Conservation (phyloP, 1,139 yeast genomes). For the Candida neerlandica region DNA sequence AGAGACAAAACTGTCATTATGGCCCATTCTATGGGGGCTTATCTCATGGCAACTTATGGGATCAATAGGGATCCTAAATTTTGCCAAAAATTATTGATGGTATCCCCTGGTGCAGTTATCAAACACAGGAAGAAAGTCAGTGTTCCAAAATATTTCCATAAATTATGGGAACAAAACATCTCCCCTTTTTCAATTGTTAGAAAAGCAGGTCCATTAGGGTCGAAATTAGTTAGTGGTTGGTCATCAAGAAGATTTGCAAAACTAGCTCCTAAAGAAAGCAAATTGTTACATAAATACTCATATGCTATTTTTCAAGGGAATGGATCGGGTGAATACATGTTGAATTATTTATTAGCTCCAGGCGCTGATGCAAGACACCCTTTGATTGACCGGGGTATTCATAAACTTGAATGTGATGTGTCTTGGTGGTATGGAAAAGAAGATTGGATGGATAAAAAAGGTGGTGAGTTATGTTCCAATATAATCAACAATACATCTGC, state of each 20-base stretch:
- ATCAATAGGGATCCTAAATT: slow-evolving; percentile 42
- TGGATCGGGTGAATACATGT: slow-evolving; percentile 78
- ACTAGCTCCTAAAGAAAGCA: slow-evolving; percentile 40
- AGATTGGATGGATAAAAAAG: slow-evolving; percentile 75
- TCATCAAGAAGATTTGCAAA: slow-evolving; percentile 65
- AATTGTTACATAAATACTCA: slow-evolving; percentile 60
- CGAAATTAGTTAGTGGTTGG: slow-evolving; percentile 79
- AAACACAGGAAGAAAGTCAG: slow-evolving; percentile 42
- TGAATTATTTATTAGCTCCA: slow-evolving; percentile 67
- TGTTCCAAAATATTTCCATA: slow-evolving; percentile 65
- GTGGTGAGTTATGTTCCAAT: slow-evolving; percentile 50
- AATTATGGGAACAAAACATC: slow-evolving; percentile 68
- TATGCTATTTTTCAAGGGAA: slow-evolving; percentile 70
- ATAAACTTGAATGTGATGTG: slow-evolving; percentile 52
- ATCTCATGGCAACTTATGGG: slow-evolving; percentile 52
- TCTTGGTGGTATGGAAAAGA: slow-evolving; percentile 74
- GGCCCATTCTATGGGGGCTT: slow-evolving; percentile 70
- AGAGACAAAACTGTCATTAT: slow-evolving; percentile 42
- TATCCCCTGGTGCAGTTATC: slow-evolving; percentile 68
- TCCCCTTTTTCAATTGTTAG: slow-evolving; percentile 73
- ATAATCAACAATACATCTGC: slow-evolving; percentile 27
- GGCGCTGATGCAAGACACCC: slow-evolving; percentile 77
- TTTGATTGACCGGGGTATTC: slow-evolving; percentile 51
- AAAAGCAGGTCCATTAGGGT: slow-evolving; percentile 65
- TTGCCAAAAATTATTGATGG: slow-evolving; percentile 51